These are phyloP conservation scores for Penicillium psychrofluorescens DNA, from an alignment of 495 filamentous ascomycete genomes.

Conservation along the genomic window DNA sequence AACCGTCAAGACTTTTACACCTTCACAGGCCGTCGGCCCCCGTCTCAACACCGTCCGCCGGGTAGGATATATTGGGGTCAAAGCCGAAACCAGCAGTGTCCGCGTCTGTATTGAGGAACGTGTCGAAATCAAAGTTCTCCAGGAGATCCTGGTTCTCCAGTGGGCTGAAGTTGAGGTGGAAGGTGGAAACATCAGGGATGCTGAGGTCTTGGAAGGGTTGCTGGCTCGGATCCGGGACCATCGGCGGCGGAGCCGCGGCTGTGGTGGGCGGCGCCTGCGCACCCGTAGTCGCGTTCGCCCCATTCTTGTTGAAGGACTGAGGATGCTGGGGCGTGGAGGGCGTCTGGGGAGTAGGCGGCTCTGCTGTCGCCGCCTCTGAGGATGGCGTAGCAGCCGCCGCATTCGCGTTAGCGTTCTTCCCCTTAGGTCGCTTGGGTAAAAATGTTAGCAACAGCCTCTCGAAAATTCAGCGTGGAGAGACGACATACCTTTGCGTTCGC, in stretches of 20 bases:
- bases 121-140: conserved; percentile 93
- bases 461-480: background rate
- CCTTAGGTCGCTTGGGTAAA: conserved; percentile 32
- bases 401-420: conserved; percentile 59
- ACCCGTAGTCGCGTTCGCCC: conserved; percentile 42
- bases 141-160: conserved; percentile 65
- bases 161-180: conserved; percentile 55
- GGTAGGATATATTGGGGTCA: conserved; percentile 37
- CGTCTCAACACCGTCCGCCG: conserved; percentile 44
- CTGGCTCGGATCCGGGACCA: conserved; percentile 40
- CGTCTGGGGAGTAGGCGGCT: conserved; percentile 72
- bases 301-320: conserved; percentile 53
- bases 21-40: conserved; percentile 39
- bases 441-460: conserved; percentile 1
- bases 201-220: conserved; percentile 28
- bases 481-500: conserved; percentile 70
- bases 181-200: conserved; percentile 34
- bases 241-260: conserved; percentile 31
- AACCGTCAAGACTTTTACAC: conserved; percentile 27
- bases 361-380: conserved; percentile 59
- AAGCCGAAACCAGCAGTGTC: conserved; percentile 45
- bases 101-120: conserved; percentile 69
- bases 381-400: conserved; percentile 64
- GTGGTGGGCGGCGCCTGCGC: conserved; percentile 33
- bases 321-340: conserved; percentile 79